These are phyloP conservation scores for Annona cherimola DNA, from an alignment of 164 flowering plant species.

Conservation along the genomic window DNA sequence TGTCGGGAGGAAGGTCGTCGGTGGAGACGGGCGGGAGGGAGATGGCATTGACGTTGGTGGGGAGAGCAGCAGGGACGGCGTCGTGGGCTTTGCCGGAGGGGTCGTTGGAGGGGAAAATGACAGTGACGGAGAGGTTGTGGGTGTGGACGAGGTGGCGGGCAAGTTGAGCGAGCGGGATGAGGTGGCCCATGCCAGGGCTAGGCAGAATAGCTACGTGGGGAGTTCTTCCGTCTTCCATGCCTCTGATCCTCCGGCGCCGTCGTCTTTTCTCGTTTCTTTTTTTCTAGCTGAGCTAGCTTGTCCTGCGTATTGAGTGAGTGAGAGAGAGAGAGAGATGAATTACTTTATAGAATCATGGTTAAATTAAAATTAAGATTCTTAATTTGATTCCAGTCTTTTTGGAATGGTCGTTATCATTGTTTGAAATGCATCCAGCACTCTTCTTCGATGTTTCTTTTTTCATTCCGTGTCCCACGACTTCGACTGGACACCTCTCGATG, in stretches of 20 bases:
- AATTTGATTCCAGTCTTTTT: too few species aligned
- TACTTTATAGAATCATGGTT: too few species aligned
- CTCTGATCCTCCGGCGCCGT: neutral
- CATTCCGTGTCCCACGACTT: too few species aligned
- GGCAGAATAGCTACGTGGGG: conserved; percentile 28
- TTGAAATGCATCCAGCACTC: too few species aligned
- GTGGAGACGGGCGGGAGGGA: conserved; percentile 1
- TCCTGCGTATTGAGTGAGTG: too few species aligned
- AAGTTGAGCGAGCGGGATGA: conserved; percentile 21
- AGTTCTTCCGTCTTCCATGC: neutral
- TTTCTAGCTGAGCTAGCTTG: too few species aligned
- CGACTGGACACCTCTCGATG: too few species aligned
- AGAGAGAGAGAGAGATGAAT: too few species aligned
- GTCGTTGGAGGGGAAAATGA: conserved; percentile 7
- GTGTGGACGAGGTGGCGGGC: conserved; percentile 10
- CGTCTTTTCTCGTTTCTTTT: neutral
- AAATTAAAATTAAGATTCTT: too few species aligned
- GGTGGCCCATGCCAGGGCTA: conserved; percentile 36
- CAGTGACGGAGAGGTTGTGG: conserved; percentile 11
- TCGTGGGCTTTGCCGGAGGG: conserved; percentile 13
- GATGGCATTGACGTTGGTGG: neutral
- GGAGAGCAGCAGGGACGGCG: neutral
- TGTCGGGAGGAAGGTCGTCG: neutral
- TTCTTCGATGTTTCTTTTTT: too few species aligned
- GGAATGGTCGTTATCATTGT: too few species aligned